Percentiles rank a stretch among this genome's conserved stretches.
These are phyloP conservation scores for Naganishia antarctica DNA, from an alignment of 768 basidiomycete genomes.

Conservation along the genomic window DNA sequence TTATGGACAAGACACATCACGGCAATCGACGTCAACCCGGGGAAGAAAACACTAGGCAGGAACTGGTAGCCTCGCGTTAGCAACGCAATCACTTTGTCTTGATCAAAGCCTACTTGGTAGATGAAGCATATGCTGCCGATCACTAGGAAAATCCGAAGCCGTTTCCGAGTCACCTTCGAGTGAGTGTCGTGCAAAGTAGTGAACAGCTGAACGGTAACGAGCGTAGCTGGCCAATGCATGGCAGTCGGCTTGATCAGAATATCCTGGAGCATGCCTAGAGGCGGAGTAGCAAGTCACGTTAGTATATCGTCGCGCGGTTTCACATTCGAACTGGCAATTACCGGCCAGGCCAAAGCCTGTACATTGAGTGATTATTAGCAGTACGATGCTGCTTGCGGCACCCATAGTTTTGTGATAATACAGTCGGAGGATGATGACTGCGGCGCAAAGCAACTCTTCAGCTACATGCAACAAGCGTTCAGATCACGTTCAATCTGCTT, in stretches of 20 bases:
- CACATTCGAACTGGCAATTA: too few relatives aligned
- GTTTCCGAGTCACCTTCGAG: constrained; percentile 17
- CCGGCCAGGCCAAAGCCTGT: constrained; percentile 50
- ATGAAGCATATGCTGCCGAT: constrained; percentile 22
- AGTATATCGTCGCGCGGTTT: too few relatives aligned
- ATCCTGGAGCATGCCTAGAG: constrained; percentile 43
- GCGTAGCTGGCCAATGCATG: constrained; percentile 47
- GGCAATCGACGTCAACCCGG: constrained; percentile 46
- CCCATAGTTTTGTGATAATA: constrained; percentile 46
- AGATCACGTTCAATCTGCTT: too few relatives aligned
- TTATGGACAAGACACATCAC: constrained; percentile 44
- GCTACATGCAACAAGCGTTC: too few relatives aligned
- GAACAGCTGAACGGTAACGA: constrained; percentile 48
- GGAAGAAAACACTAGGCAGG: constrained; percentile 47
- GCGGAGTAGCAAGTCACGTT: neutral
- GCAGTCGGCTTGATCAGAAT: constrained; percentile 46
- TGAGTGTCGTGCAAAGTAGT: constrained; percentile 45
- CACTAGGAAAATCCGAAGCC: constrained; percentile 29
- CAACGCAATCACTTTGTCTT: constrained; percentile 29
- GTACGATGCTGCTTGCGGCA: constrained; percentile 39
- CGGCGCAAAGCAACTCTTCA: too few relatives aligned
- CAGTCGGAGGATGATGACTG: constrained; percentile 47
- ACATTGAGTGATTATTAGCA: constrained; percentile 49
- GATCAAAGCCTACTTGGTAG: constrained; percentile 36
- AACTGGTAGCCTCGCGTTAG: constrained; percentile 38